These are phyloP conservation scores for Anisodus acutangulus DNA, from an alignment of 257 asterid genomes.

Conservation along the genomic window DNA sequence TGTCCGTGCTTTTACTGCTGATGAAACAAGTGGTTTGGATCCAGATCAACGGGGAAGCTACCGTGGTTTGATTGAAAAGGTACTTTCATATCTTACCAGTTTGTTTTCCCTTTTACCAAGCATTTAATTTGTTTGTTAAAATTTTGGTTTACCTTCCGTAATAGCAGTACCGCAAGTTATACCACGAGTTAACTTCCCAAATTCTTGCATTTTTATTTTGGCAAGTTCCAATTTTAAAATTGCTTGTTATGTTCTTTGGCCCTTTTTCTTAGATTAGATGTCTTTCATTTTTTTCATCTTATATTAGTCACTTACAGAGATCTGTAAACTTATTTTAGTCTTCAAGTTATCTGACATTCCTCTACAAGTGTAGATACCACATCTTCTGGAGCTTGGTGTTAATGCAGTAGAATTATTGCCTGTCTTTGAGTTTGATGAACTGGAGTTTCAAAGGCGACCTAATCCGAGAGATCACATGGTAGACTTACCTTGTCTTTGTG, in stretches of 20 bases:
- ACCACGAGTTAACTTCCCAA: neutral
- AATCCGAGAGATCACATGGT: slow-evolving; percentile 99
- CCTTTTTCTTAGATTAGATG: slow-evolving; percentile 22
- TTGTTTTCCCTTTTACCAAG: slow-evolving; percentile 7
- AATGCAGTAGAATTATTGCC: slow-evolving; percentile 94
- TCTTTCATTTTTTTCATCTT: neutral
- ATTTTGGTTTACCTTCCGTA: slow-evolving; percentile 6
- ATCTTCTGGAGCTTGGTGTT: slow-evolving; percentile 93
- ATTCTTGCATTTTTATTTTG: neutral
- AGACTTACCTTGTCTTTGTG: slow-evolving; percentile 29
- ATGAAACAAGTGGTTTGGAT: slow-evolving; percentile 82
- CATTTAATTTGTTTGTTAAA: slow-evolving; percentile 13
- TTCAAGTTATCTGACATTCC: slow-evolving; percentile 33
- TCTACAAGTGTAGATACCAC: slow-evolving; percentile 73
- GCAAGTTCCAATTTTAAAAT: neutral
- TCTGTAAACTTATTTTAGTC: slow-evolving; percentile 26
- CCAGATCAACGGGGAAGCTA: slow-evolving; percentile 81
- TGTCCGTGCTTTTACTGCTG: slow-evolving; percentile 92
- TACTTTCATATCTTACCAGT: slow-evolving; percentile 27
- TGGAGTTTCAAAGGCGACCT: slow-evolving; percentile 86
- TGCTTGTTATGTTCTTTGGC: neutral
- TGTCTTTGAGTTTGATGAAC: slow-evolving; percentile 92
- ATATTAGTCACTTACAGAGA: neutral
- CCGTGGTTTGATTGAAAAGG: slow-evolving; percentile 94
- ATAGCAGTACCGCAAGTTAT: neutral